phyloP scores from a whole-genome alignment of 2,329 filamentous ascomycete genomes.

The Elsinoe ampelina region DNA sequence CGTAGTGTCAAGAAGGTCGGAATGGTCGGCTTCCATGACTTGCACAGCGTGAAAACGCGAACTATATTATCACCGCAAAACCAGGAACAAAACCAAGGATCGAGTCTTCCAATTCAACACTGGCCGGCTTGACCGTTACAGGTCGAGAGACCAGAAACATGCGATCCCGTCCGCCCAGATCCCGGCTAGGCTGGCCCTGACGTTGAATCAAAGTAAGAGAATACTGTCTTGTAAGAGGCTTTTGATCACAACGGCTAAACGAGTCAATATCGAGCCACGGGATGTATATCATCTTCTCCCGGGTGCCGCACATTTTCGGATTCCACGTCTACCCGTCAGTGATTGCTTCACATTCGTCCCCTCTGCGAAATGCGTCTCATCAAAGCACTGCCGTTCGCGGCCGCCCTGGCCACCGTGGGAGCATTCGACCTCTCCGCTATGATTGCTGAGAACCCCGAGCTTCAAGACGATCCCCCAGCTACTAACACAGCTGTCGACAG shows the following conservation, averaged over 20 bases:
- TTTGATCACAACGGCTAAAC: not conserved
- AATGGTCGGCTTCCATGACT: too few species aligned
- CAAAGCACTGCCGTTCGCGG: not conserved
- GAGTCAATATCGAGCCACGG: not conserved
- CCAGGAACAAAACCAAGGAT: too few species aligned
- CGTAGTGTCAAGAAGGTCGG: too few species aligned
- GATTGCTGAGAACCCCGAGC: conserved; percentile 13
- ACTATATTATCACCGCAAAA: too few species aligned
- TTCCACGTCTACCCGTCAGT: not conserved
- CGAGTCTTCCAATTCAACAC: too few species aligned
- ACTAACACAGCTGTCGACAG: not conserved
- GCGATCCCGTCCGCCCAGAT: too few species aligned
- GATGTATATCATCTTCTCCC: not conserved
- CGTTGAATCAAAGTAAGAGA: not conserved
- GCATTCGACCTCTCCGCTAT: conserved; percentile 20
- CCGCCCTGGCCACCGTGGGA: not conserved
- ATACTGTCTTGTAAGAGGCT: not conserved
- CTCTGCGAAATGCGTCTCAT: not conserved
- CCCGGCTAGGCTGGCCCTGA: too few species aligned
- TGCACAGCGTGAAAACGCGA: too few species aligned
- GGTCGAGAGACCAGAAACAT: too few species aligned
- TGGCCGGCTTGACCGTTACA: too few species aligned
- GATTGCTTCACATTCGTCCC: not conserved
- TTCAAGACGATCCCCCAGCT: conserved; percentile 6
- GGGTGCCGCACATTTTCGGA: not conserved